Percentiles rank a stretch among this genome's conserved stretches.
These are phyloP conservation scores for Simplicillium sp. DNA, from an alignment of 2,329 filamentous ascomycete species.

Conservation along the genomic window DNA sequence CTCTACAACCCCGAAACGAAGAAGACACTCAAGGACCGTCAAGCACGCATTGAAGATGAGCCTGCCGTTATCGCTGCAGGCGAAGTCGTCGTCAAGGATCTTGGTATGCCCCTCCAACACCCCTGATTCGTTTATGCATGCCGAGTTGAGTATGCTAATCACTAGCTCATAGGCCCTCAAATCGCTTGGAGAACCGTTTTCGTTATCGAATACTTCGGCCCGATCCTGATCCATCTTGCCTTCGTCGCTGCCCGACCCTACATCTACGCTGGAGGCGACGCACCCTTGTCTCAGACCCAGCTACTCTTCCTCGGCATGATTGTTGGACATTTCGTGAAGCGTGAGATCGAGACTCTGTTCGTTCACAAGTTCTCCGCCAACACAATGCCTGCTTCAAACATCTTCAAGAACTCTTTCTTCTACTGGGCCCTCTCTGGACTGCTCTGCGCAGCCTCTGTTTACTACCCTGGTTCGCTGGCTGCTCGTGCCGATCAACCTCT, in stretches of 20 bases:
- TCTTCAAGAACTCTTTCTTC: constrained; percentile 90
- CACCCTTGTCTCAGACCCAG: constrained; percentile 56
- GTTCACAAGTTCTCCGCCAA: constrained; percentile 90
- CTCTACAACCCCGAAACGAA: constrained; percentile 50
- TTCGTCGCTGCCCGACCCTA: constrained; percentile 64
- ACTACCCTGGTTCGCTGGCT: constrained; percentile 63
- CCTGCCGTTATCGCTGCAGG: constrained; percentile 35
- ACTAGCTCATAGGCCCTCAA: constrained; percentile 57
- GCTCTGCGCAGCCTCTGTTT: constrained; percentile 76
- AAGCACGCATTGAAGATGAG: constrained; percentile 40
- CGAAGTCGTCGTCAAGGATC: constrained; percentile 80
- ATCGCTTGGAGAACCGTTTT: constrained; percentile 91
- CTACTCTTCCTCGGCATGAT: constrained; percentile 66
- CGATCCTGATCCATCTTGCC: constrained; percentile 75
- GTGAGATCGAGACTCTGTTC: constrained; percentile 88
- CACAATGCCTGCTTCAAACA: constrained; percentile 86
- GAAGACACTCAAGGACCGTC: constrained; percentile 55
- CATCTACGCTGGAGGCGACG: constrained; percentile 34
- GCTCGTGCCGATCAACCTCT: constrained; percentile 37
- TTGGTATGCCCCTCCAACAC: constrained; percentile 47
- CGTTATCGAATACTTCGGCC: constrained; percentile 89
- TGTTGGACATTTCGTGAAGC: constrained; percentile 81
- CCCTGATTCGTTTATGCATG: not conserved
- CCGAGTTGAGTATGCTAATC: constrained; percentile 2
- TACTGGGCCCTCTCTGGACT: constrained; percentile 85